These are phyloP conservation scores for Bathelium albidoporum DNA, from an alignment of 495 filamentous ascomycete genomes.

Conservation along the genomic window DNA sequence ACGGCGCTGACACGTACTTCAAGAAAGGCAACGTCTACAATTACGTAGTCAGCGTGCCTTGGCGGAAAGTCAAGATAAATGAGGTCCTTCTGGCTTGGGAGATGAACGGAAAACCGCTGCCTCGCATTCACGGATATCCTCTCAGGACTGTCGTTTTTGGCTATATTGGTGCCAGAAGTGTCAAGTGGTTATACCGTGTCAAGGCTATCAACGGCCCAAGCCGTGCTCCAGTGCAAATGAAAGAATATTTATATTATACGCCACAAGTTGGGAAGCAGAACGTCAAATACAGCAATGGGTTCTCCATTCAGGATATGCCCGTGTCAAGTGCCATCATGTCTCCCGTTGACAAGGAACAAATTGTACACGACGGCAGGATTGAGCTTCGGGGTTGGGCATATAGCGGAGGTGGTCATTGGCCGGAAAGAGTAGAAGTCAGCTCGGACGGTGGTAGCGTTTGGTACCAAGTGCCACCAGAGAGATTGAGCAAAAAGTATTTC, in stretches of 20 bases:
- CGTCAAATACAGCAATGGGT: constrained; percentile 24
- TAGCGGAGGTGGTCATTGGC: constrained; percentile 47
- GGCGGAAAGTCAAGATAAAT: constrained; percentile 50
- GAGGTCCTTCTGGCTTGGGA: constrained; percentile 59
- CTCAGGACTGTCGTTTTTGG: constrained; percentile 50
- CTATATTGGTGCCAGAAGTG: constrained; percentile 47
- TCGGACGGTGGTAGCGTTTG: constrained; percentile 47
- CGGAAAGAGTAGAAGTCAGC: constrained; percentile 45
- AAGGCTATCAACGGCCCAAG: constrained; percentile 37
- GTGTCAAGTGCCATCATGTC: constrained; percentile 48
- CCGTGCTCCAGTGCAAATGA: constrained; percentile 23
- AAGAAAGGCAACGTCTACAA: constrained; percentile 50
- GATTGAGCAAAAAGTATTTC: constrained; percentile 43
- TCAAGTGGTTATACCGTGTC: constrained; percentile 47
- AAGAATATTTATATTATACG: background rate
- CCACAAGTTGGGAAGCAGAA: constrained; percentile 43
- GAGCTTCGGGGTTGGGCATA: constrained; percentile 49
- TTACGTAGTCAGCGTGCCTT: constrained; percentile 52
- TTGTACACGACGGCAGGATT: constrained; percentile 45
- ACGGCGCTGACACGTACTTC: constrained; percentile 56
- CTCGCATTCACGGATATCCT: constrained; percentile 53
- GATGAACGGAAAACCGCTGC: constrained; percentile 56
- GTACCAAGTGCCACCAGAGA: constrained; percentile 45
- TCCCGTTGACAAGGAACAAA: constrained; percentile 24
- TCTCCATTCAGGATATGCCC: constrained; percentile 54